Evolutionary conservation across 768 basidiomycete genomes (phyloP), one percentile per base, ranked within the genome.

Genomic region (Kwoniella botswanensis): DNA sequence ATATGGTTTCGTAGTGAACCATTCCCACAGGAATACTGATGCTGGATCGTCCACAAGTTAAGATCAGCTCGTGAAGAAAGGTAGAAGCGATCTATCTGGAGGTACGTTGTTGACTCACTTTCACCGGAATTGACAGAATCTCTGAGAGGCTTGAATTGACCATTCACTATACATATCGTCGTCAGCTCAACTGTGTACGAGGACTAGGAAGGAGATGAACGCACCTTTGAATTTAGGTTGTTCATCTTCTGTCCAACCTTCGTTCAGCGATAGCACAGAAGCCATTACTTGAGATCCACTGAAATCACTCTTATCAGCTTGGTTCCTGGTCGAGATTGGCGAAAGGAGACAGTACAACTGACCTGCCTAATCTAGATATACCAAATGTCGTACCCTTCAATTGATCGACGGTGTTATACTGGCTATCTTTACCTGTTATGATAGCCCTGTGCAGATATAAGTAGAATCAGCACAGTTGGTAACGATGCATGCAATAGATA

Each of bases 281-380:
- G 94, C 95, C 94, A 98, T 98, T 13, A 76, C 76, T 54, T 77
- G 76, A 17, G 76, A 77, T 42, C 76, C 76, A 58, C 76, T 76
- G 54, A 13, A 7, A 24, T 43, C 0, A 4, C 29, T 43, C 29
- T n/a, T n/a, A 24, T 52, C n/a, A 63, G 46, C 29, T 46, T 24
- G n/a, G 18, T 18, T n/a, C n/a, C 2, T 6, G 6, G 3, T 5
- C 46, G 18, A 6, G 46, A 15, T 50, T 6, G 46, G 17, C 46
- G 4, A 11, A 13, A 50, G 17, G 1, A 13, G 46, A 50, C 4
- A 4, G 17, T 50, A 50, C 17, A 4, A 73, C 84, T 68, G 69
- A 89, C 92, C 92, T 96, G 75, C 94, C 96, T 58, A 88, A 85
- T 50, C 96, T 86, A 26, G 93, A 96, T 64, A 98, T 96, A 3